A percentile compares a stretch with the other conserved stretches of the same genome.
Conservation (phyloP, 1,139 yeast species). For the Saccharomyces hybrid region DNA sequence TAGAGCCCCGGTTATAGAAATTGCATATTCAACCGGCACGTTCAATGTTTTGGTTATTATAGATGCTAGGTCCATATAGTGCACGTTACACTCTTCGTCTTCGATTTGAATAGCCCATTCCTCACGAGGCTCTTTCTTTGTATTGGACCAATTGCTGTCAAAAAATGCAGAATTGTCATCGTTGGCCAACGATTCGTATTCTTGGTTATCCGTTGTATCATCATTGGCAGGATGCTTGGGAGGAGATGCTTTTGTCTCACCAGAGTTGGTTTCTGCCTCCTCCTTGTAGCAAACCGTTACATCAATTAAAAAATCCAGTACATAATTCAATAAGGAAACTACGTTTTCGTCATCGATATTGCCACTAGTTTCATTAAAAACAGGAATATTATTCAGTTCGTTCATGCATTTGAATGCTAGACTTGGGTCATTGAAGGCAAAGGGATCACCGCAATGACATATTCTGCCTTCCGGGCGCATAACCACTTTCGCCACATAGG, state of each 20-base stretch:
- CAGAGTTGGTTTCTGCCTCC: background rate
- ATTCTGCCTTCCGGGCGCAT: conserved; percentile 84
- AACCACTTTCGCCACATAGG: conserved; percentile 63
- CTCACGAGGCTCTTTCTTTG: conserved; percentile 3
- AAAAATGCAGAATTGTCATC: background rate
- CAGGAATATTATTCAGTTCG: conserved; percentile 43
- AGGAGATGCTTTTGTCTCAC: conserved; percentile 10
- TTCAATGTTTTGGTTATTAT: conserved; percentile 20
- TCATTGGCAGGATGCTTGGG: conserved; percentile 1
- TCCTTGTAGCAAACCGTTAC: conserved; percentile 37
- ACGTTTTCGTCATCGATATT: conserved; percentile 35
- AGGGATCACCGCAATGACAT: conserved; percentile 90
- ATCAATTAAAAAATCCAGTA: conserved; percentile 71
- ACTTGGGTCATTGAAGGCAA: conserved; percentile 39
- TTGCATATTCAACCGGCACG: conserved; percentile 25
- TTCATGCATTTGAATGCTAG: conserved; percentile 40
- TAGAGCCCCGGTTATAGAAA: conserved; percentile 17
- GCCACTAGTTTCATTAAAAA: conserved; percentile 29
- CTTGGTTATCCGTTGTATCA: background rate
- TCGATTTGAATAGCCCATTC: conserved; percentile 25
- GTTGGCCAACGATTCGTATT: conserved; percentile 6
- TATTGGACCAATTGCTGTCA: conserved; percentile 5
- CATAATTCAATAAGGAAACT: conserved; percentile 41
- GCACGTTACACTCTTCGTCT: conserved; percentile 23
- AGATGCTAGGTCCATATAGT: conserved; percentile 22